phyloP scores from a whole-genome alignment of 495 filamentous ascomycete species.

The Lasiosphaeria hispida region DNA sequence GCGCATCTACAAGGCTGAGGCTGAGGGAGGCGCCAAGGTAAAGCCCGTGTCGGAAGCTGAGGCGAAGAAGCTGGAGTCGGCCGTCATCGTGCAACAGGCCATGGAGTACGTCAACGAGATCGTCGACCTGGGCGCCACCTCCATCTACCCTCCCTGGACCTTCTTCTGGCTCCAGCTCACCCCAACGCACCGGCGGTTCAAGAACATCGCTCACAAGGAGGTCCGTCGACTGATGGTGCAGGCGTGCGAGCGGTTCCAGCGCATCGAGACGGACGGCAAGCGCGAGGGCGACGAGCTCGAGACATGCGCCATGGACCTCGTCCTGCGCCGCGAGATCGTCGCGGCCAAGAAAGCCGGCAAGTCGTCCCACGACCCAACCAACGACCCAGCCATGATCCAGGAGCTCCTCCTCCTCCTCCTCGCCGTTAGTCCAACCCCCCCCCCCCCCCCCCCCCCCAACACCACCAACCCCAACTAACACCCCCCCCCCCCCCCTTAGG shows the following conservation, averaged over 20 bases:
- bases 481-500: constrained; percentile 3
- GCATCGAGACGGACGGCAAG: constrained; percentile 12
- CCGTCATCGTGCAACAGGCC: background rate
- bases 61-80: background rate
- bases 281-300: constrained; percentile 21
- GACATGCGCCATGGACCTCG: constrained; percentile 37
- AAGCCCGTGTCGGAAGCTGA: background rate
- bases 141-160: background rate
- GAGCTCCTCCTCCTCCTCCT: constrained; percentile 26
- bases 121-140: constrained; percentile 1
- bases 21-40: background rate
- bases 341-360: constrained; percentile 24
- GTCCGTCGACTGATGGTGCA: constrained; percentile 20
- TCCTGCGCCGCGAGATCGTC: constrained; percentile 30
- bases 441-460: too few relatives aligned
- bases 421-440: constrained; percentile 11
- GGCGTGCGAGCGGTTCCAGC: constrained; percentile 14
- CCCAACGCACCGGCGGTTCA: constrained; percentile 21
- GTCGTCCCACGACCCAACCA: constrained; percentile 19
- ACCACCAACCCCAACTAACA: too few relatives aligned
- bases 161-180: constrained; percentile 10
- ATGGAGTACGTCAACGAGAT: constrained; percentile 12
- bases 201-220: constrained; percentile 14
- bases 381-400: constrained; percentile 27
- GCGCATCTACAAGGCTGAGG: constrained; percentile 15